Evolutionary conservation across 192 early-diverging fungal species (phyloP).

Genomic region (Paraglomus brasilianum): DNA sequence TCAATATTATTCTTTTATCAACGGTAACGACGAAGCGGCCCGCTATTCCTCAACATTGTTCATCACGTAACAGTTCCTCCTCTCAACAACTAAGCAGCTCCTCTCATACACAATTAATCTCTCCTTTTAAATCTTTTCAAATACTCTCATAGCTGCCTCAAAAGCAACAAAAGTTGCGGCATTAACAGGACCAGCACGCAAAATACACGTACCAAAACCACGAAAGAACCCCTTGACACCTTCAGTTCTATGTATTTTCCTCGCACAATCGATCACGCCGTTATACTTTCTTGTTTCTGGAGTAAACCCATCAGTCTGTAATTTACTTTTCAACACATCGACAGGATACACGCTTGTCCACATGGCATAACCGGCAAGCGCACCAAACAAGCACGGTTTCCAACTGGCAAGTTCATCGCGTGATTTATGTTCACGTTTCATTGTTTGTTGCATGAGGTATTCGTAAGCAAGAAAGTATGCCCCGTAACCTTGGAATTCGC

Average conservation of each 20-base stretch:
- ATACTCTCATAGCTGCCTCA: slow-evolving; percentile 53
- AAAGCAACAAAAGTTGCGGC: slow-evolving; percentile 90
- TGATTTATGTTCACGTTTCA: slow-evolving; percentile 55
- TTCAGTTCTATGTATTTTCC: slow-evolving; percentile 74
- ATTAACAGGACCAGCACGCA: slow-evolving; percentile 92
- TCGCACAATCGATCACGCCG: slow-evolving; percentile 76
- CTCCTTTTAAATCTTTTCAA: slow-evolving; percentile 29
- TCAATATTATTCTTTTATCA: too few species aligned
- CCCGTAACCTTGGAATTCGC: slow-evolving; percentile 93
- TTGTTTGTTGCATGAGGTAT: slow-evolving; percentile 76
- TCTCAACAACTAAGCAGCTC: too few species aligned
- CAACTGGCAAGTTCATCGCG: slow-evolving; percentile 72
- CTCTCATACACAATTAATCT: neutral
- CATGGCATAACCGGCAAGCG: slow-evolving; percentile 75
- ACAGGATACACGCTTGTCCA: slow-evolving; percentile 89
- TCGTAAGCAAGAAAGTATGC: slow-evolving; percentile 95
- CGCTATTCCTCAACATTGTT: too few species aligned
- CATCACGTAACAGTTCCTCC: too few species aligned
- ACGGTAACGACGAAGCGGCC: too few species aligned
- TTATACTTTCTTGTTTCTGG: slow-evolving; percentile 62
- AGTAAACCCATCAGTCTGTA: slow-evolving; percentile 90
- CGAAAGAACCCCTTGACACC: slow-evolving; percentile 86
- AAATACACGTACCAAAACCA: slow-evolving; percentile 80
- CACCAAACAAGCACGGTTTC: slow-evolving; percentile 82
- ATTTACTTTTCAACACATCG: slow-evolving; percentile 91